A percentile compares a stretch with the other conserved stretches of the same genome.
phyloP scores from a whole-genome alignment of 2,329 filamentous ascomycete genomes.

The Beauveria sp. region DNA sequence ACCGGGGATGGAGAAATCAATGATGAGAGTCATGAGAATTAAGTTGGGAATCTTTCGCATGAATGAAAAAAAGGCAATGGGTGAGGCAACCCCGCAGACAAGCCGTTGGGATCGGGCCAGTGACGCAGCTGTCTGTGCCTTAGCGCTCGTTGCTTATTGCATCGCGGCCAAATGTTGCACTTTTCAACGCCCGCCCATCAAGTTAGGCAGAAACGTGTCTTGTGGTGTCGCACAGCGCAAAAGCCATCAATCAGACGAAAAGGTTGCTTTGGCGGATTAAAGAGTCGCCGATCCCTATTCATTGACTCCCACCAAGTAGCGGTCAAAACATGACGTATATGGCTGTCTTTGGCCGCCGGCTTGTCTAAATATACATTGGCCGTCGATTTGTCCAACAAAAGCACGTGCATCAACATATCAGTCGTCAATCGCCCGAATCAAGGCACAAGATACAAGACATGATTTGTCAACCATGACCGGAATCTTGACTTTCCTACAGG shows the following conservation, averaged over 20 bases:
- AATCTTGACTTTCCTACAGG: no score
- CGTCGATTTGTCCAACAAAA: no score
- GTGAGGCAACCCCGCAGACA: conserved; percentile 2
- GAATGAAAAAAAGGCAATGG: no score
- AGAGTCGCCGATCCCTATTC: not conserved
- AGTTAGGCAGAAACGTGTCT: not conserved
- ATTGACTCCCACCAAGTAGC: not conserved
- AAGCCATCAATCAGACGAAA: not conserved
- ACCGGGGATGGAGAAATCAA: not conserved
- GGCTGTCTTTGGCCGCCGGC: not conserved
- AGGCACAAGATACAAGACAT: no score
- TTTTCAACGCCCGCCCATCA: not conserved
- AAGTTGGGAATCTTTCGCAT: no score
- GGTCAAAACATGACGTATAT: conserved; percentile 6
- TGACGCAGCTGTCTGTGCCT: conserved; percentile 9
- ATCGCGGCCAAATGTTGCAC: not conserved
- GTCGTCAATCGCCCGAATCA: no score
- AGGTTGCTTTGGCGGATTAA: not conserved
- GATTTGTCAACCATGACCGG: no score
- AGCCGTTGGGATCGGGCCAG: not conserved
- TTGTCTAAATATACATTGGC: no score
- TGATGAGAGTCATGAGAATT: not conserved
- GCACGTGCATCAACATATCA: not conserved
- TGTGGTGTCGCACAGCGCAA: not conserved
- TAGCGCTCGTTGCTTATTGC: conserved; percentile 2